Evolutionary conservation across 257 asterid species (phyloP).

Genomic region (Striga asiatica): DNA sequence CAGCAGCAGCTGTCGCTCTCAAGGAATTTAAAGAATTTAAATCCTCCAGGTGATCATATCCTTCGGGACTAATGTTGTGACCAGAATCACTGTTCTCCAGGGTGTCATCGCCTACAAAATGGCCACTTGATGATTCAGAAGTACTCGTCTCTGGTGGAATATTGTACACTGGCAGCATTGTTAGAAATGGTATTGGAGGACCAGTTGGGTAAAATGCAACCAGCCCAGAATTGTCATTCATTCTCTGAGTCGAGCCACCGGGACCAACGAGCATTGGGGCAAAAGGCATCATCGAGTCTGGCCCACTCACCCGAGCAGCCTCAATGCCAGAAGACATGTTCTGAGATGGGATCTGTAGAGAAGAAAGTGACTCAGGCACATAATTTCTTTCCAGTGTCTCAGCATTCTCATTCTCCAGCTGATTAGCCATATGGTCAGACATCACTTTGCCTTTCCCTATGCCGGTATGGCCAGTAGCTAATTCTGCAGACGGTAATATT

Average conservation of each 20-base stretch:
- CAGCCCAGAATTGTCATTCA: slow-evolving; percentile 52
- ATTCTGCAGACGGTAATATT: slow-evolving; percentile 18
- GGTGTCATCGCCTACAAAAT: slow-evolving; percentile 42
- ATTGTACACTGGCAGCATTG: slow-evolving; percentile 88
- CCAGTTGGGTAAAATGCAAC: slow-evolving; percentile 89
- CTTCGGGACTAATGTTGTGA: slow-evolving; percentile 35
- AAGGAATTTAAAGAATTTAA: slow-evolving; percentile 29
- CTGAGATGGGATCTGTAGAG: no score
- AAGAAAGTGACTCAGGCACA: no score
- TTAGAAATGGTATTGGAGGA: slow-evolving; percentile 86
- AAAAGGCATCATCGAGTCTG: slow-evolving; percentile 65
- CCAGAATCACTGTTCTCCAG: slow-evolving; percentile 35
- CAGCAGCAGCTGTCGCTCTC: slow-evolving; percentile 35
- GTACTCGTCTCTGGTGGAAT: slow-evolving; percentile 49
- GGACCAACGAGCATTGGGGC: slow-evolving; percentile 68
- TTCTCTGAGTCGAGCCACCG: slow-evolving; percentile 54
- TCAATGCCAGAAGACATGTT: slow-evolving; percentile 40
- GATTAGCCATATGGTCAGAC: slow-evolving; percentile 36
- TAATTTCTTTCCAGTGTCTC: background rate
- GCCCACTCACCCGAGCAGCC: slow-evolving; percentile 65
- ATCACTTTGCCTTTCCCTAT: slow-evolving; percentile 55
- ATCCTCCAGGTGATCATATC: slow-evolving; percentile 44
- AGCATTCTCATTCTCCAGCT: slow-evolving; percentile 54
- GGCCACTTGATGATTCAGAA: slow-evolving; percentile 47
- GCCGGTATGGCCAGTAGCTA: slow-evolving; percentile 24